These are phyloP conservation scores for Ramaria sp. DNA, from an alignment of 768 basidiomycete genomes.

Conservation along the genomic window DNA sequence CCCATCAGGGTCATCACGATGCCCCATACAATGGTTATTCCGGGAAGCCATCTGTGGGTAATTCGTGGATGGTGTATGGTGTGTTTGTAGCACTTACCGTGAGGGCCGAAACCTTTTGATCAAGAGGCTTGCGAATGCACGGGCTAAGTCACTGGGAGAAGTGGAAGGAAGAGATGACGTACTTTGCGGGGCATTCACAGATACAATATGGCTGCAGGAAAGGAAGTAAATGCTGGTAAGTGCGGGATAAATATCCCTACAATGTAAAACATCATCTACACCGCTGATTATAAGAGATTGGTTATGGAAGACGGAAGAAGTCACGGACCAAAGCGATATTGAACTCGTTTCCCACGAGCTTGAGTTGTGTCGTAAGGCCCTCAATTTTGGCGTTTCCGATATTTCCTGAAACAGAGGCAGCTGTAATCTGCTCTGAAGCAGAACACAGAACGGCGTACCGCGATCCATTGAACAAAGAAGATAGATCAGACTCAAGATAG, in stretches of 20 bases:
- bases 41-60: slow-evolving; percentile 35
- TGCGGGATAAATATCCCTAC: too few species aligned
- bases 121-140: slow-evolving; percentile 25
- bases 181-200: slow-evolving; percentile 68
- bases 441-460: slow-evolving; percentile 11
- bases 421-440: neutral
- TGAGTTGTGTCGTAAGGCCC: slow-evolving; percentile 29
- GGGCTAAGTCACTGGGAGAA: too few species aligned
- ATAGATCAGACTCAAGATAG: slow-evolving; percentile 29
- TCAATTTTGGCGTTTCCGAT: slow-evolving; percentile 39
- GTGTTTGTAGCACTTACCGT: slow-evolving; percentile 23
- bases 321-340: slow-evolving; percentile 3
- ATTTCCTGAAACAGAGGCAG: slow-evolving; percentile 19
- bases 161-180: slow-evolving; percentile 10
- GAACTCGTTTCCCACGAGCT: neutral
- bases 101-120: slow-evolving; percentile 58
- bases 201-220: slow-evolving; percentile 48
- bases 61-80: neutral
- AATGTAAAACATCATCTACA: slow-evolving; percentile 60
- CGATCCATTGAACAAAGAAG: slow-evolving; percentile 31
- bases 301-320: neutral
- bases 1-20: slow-evolving; percentile 44
- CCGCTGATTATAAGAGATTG: neutral
- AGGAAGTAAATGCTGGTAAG: too few species aligned
- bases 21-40: slow-evolving; percentile 47